Base-by-base conservation (phyloP, 768 basidiomycete genomes). In the Lentinus brumalis region DNA sequence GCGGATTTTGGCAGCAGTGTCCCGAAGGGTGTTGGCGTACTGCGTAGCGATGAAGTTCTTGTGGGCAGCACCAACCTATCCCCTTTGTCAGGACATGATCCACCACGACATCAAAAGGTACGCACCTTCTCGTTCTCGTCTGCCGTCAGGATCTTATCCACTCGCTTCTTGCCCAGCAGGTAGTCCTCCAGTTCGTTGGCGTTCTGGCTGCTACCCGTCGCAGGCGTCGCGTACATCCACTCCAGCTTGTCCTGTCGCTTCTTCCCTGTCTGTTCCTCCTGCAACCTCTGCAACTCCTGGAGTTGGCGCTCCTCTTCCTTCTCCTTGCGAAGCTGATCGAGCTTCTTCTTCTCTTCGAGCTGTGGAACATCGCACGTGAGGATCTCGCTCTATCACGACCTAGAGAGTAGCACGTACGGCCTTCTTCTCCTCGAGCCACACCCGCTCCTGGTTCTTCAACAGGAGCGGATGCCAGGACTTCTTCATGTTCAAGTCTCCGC, bases 161-260 rank as follows among this genome's bases (percentile, higher is more conserved):
- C 96, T 61, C 97, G 79, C 78, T 96, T 97, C 85, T 98, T 98
- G 29, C 97, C 97, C 32, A 99, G 81, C 1, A 99, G 78, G 73
- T 99, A 99, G 67, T 96, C 94, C 78, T 99, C 97, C 66, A 98
- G 75, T 63, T 98, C 96, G 67, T 94, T 96, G 35, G 89, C 73
- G 70, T 94, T 95, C 67, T 91, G 86, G 55, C 78, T 89, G 62
- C 82, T 88, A n/a, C 96, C 96, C 4, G 90, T 88, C 1, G 94
- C 93, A 4, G 97, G 97, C 1, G 96, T 97, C n/a, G 96, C 81
- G 77, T 98, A 99, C 94, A 99, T 96, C 97, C 97, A 99, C 73
- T 99, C 97, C 51, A 99, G 74, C 72, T 94, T 94, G 76, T 98
- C 96, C 53, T 89, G 86, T 65, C 92, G 80, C 76, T 96, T 97